Evolutionary conservation across 257 asterid species (phyloP).

Genomic region (Ehretia macrophylla): DNA sequence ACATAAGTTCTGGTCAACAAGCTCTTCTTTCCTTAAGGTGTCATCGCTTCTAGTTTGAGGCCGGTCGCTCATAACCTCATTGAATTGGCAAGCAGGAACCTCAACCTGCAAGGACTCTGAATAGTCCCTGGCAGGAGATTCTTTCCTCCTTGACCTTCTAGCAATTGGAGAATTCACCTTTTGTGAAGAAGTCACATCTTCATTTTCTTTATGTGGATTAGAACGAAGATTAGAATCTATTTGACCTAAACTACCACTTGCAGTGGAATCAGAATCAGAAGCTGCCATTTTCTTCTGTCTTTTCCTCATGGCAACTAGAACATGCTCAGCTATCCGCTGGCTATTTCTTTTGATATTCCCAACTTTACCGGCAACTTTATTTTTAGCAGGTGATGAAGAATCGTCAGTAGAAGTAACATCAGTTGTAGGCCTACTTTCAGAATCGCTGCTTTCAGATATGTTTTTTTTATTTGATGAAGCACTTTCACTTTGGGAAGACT

Average conservation of each 20-base stretch:
- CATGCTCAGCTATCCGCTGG: slow-evolving; percentile 89
- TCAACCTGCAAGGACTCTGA: slow-evolving; percentile 18
- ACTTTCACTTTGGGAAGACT: slow-evolving; percentile 30
- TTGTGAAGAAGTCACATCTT: slow-evolving; percentile 14
- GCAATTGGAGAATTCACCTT: too few relatives aligned
- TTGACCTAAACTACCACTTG: slow-evolving; percentile 16
- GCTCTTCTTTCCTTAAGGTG: too few relatives aligned
- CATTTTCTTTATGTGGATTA: slow-evolving; percentile 29
- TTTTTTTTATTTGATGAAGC: slow-evolving; percentile 48
- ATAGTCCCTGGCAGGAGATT: slow-evolving; percentile 21
- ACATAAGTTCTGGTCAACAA: too few relatives aligned
- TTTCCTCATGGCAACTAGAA: slow-evolving; percentile 58
- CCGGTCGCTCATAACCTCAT: slow-evolving; percentile 37
- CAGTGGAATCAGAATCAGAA: slow-evolving; percentile 62
- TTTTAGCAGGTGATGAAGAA: slow-evolving; percentile 35
- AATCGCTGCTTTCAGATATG: slow-evolving; percentile 41
- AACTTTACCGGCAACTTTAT: slow-evolving; percentile 40
- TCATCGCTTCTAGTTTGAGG: too few relatives aligned
- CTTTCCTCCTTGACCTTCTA: slow-evolving; percentile 25
- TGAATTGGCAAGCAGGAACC: slow-evolving; percentile 40
- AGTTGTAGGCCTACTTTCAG: slow-evolving; percentile 46
- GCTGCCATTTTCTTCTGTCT: slow-evolving; percentile 49
- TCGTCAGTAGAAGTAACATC: slow-evolving; percentile 31
- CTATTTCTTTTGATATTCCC: slow-evolving; percentile 47
- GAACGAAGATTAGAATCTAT: too few relatives aligned